Evolutionary conservation across 495 filamentous ascomycete species (phyloP).

Genomic region (Neurospora sp.): DNA sequence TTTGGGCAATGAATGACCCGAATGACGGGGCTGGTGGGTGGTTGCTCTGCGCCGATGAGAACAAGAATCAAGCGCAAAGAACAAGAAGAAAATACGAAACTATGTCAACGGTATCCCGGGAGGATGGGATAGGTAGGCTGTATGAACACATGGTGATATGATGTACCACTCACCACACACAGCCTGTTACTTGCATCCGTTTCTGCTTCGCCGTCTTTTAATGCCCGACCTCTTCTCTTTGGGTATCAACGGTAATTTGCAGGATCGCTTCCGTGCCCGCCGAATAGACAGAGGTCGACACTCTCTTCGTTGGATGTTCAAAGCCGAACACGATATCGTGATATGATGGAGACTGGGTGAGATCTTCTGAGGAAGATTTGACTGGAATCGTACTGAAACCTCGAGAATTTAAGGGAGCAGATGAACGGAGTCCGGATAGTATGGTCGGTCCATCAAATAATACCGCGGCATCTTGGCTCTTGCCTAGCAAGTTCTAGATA

Average conservation of each 20-base stretch:
- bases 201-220: constrained; percentile 13
- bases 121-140: background rate
- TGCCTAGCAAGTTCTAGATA: background rate
- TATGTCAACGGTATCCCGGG: background rate
- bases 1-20: background rate
- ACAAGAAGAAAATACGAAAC: background rate
- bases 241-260: constrained; percentile 20
- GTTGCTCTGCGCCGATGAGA: background rate
- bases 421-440: background rate
- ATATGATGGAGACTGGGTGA: background rate
- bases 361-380: background rate
- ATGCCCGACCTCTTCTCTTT: constrained; percentile 23
- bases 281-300: background rate
- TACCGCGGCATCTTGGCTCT: background rate
- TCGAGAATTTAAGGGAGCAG: constrained; percentile 4
- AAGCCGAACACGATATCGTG: background rate
- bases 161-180: background rate
- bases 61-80: background rate
- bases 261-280: background rate
- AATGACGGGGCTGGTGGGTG: background rate
- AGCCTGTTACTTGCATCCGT: background rate
- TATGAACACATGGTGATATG: background rate
- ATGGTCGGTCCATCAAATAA: constrained; percentile 1
- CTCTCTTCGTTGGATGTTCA: background rate
- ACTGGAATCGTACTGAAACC: constrained; percentile 5